Conservation (phyloP, 108 stramenopile genomes). For the Conticribra guillardii region DNA sequence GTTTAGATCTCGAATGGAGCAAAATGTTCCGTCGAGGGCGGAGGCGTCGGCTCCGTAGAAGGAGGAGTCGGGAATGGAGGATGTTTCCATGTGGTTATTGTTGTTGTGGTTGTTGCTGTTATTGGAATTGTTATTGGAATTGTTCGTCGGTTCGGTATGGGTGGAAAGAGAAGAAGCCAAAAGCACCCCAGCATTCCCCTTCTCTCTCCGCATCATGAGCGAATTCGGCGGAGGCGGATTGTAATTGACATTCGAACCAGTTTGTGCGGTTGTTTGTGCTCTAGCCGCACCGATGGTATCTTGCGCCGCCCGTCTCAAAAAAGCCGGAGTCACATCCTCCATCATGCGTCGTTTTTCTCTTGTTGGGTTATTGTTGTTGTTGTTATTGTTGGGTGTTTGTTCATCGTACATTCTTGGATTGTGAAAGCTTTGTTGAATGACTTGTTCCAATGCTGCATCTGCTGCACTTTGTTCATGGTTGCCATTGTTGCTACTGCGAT, state of each 20-base stretch:
- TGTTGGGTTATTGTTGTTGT: no score
- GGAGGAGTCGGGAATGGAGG: conserved; percentile 20
- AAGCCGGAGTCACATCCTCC: conserved; percentile 47
- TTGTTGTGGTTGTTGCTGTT: neutral
- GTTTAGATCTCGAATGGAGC: conserved; percentile 49
- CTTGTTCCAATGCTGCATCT: neutral
- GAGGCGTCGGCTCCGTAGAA: conserved; percentile 51
- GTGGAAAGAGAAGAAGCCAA: no score
- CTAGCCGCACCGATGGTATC: no score
- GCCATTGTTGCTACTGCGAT: neutral
- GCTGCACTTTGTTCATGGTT: neutral
- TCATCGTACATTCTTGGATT: neutral
- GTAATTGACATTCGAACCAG: conserved; percentile 1
- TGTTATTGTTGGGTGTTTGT: neutral
- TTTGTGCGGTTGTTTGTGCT: neutral
- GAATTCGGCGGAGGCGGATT: conserved; percentile 37
- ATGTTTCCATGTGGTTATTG: neutral
- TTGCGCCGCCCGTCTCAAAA: conserved; percentile 38
- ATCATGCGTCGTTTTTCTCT: neutral
- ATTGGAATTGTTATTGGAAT: no score
- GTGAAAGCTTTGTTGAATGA: neutral
- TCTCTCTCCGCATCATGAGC: conserved; percentile 24
- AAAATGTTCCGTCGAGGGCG: conserved; percentile 45
- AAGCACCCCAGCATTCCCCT: neutral
- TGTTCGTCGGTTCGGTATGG: no score